Percentiles rank a stretch among this genome's conserved stretches.
Conservation (phyloP, 805 yeast species). For the Clavispora asparagi region DNA sequence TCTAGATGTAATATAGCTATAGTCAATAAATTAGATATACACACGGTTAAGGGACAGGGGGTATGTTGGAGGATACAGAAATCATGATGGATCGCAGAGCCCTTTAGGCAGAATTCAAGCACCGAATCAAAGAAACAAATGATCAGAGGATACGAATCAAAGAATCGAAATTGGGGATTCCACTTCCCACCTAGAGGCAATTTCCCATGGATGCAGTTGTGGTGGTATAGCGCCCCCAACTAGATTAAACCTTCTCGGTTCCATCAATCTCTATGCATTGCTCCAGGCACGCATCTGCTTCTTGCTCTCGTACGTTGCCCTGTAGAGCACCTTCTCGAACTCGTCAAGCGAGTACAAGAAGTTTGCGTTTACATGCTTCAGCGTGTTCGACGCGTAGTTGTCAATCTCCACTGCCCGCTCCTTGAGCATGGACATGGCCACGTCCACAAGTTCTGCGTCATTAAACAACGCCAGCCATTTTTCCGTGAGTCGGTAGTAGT, state of each 20-base stretch:
- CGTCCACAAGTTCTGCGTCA: conserved; percentile 56
- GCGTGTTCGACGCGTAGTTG: conserved; percentile 57
- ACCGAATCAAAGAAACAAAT: too few relatives aligned
- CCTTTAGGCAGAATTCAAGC: too few relatives aligned
- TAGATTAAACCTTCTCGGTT: too few relatives aligned
- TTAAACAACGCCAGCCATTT: conserved; percentile 74
- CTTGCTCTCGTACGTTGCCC: conserved; percentile 45
- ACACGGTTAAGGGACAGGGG: not conserved
- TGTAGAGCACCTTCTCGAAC: conserved; percentile 61
- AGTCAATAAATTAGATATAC: not conserved
- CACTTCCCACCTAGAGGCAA: too few relatives aligned
- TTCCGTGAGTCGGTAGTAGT: conserved; percentile 65
- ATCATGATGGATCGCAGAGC: too few relatives aligned
- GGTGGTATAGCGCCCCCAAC: too few relatives aligned
- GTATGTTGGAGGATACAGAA: too few relatives aligned
- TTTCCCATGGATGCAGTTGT: too few relatives aligned
- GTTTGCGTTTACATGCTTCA: conserved; percentile 42
- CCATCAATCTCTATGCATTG: conserved; percentile 4
- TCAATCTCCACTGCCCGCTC: conserved; percentile 67
- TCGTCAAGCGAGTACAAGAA: conserved; percentile 70
- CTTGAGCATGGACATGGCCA: conserved; percentile 48
- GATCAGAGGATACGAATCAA: too few relatives aligned
- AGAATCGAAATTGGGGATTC: too few relatives aligned
- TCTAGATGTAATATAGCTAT: conserved; percentile 5
- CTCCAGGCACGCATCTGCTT: conserved; percentile 36